A percentile compares a stretch with the other conserved stretches of the same genome.
These are phyloP conservation scores for Daldinia eschscholtzii DNA, from an alignment of 2,329 filamentous ascomycete species.

Conservation along the genomic window DNA sequence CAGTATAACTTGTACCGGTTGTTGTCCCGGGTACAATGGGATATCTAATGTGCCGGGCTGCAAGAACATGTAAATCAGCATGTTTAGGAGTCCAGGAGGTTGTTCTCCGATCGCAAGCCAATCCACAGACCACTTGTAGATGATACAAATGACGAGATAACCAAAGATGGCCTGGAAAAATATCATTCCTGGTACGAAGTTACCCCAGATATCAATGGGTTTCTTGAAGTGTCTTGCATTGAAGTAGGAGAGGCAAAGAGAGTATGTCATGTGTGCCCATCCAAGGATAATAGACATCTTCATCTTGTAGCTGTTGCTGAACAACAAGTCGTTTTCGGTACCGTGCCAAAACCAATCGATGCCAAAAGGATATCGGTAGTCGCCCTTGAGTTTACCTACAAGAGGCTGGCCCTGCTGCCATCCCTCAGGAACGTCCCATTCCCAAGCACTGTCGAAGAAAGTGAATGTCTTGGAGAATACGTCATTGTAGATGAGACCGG, in stretches of 20 bases:
- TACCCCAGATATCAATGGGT: constrained; percentile 95
- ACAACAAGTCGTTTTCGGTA: constrained; percentile 93
- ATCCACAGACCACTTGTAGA: constrained; percentile 97
- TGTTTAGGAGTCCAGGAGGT: constrained; percentile 93
- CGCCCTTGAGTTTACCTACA: constrained; percentile 72
- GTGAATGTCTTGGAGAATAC: constrained; percentile 94
- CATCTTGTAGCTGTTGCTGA: constrained; percentile 99
- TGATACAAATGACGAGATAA: constrained; percentile 91
- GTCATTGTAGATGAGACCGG: constrained; percentile 97
- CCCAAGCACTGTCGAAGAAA: constrained; percentile 90
- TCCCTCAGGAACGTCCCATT: constrained; percentile 76
- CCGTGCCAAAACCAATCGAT: constrained; percentile 97
- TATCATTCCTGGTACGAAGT: constrained; percentile 98
- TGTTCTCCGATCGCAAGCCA: constrained; percentile 76
- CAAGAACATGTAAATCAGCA: constrained; percentile 99
- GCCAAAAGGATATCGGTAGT: constrained; percentile 94
- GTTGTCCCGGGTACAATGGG: constrained; percentile 83
- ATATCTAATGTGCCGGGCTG: constrained; percentile 81
- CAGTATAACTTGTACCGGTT: constrained; percentile 78
- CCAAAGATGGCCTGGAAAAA: constrained; percentile 99
- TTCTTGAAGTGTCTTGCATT: constrained; percentile 96
- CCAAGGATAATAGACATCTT: constrained; percentile 98
- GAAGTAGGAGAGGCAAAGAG: constrained; percentile 89
- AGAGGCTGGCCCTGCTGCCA: constrained; percentile 76
- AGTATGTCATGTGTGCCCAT: constrained; percentile 99